A percentile compares a stretch with the other conserved stretches of the same genome.
Conservation (phyloP, 805 yeast species). For the Candida pseudoglaebosa region DNA sequence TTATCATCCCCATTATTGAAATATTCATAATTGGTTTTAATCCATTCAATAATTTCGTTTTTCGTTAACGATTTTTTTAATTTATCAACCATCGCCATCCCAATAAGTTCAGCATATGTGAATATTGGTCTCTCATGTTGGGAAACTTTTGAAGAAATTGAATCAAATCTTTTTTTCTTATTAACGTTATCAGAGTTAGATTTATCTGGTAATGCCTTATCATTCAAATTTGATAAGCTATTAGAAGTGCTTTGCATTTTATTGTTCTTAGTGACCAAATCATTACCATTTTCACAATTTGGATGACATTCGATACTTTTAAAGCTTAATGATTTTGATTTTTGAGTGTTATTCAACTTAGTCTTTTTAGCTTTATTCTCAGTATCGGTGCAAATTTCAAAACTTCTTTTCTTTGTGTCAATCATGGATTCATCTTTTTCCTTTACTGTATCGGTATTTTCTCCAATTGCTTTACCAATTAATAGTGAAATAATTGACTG, state of each 20-base stretch:
- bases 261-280: too few relatives aligned
- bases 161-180: too few relatives aligned
- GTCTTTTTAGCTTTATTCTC: too few relatives aligned
- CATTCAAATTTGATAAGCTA: too few relatives aligned
- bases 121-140: neutral
- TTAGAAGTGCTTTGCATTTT: too few relatives aligned
- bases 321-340: too few relatives aligned
- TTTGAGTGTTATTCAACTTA: too few relatives aligned
- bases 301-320: too few relatives aligned
- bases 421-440: neutral
- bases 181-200: too few relatives aligned
- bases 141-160: neutral
- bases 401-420: neutral
- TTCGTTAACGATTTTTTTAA: neutral
- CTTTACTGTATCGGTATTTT: neutral
- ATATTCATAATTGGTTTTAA: neutral
- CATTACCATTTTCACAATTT: too few relatives aligned
- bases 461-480: neutral
- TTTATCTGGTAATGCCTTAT: too few relatives aligned
- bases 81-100: neutral
- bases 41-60: neutral
- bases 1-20: neutral
- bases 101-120: conserved; percentile 1
- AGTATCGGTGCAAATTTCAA: too few relatives aligned
- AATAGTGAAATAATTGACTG: neutral